Evolutionary conservation across 768 basidiomycete species (phyloP).

Genomic region (Gyrodon lividus): DNA sequence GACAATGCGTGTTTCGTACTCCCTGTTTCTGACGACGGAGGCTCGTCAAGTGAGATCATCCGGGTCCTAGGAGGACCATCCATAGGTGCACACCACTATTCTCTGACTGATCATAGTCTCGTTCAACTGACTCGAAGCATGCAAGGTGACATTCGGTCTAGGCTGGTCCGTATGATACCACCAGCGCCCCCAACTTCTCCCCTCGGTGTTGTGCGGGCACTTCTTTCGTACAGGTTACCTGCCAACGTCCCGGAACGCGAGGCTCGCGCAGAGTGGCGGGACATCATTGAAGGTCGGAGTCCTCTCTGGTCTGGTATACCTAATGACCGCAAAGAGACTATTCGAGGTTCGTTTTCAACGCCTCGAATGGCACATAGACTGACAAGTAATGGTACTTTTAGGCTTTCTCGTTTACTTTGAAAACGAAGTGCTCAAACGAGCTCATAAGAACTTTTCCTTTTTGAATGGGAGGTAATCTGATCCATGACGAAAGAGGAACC

Average conservation of each 20-base stretch:
- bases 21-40: conserved; percentile 94
- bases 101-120: conserved; percentile 13
- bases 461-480: conserved; percentile 72
- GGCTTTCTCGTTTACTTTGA: conserved; percentile 95
- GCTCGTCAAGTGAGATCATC: conserved; percentile 92
- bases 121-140: conserved; percentile 4
- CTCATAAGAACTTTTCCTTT: conserved; percentile 94
- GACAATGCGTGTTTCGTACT: conserved; percentile 75
- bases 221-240: conserved; percentile 82
- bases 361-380: not conserved
- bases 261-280: conserved; percentile 88
- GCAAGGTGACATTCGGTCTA: conserved; percentile 83
- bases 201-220: conserved; percentile 67
- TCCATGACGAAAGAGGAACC: not conserved
- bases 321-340: conserved; percentile 85
- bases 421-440: conserved; percentile 79
- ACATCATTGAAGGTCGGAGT: conserved; percentile 87
- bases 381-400: conserved; percentile 28
- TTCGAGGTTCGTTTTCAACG: conserved; percentile 58
- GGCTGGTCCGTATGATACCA: conserved; percentile 87
- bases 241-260: conserved; percentile 63
- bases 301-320: conserved; percentile 83
- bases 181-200: conserved; percentile 55
- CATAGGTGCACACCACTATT: conserved; percentile 50
- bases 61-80: conserved; percentile 87